phyloP scores from a whole-genome alignment of 208 protist species.

The Strigomonas oncopelti region DNA sequence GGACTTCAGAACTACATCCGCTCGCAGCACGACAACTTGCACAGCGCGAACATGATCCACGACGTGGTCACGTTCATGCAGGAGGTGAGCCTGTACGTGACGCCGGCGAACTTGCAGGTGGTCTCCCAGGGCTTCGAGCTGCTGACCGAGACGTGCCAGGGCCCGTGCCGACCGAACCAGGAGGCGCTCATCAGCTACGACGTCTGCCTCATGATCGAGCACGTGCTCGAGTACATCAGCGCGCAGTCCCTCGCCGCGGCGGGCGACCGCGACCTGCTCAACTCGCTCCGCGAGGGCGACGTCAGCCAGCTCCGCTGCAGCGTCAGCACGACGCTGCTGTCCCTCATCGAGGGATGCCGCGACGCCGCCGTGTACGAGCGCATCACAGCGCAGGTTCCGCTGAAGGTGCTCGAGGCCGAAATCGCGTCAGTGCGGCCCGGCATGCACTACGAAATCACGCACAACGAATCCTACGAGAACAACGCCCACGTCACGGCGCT shows the following conservation, averaged over 20 bases:
- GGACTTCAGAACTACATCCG: conserved; percentile 89
- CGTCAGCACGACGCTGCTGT: conserved; percentile 56
- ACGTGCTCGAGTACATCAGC: conserved; percentile 30
- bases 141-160: conserved; percentile 90
- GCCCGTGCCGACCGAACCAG: conserved; percentile 87
- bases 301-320: conserved; percentile 39
- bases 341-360: conserved; percentile 71
- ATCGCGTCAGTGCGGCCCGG: conserved; percentile 27
- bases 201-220: conserved; percentile 41
- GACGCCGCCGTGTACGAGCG: conserved; percentile 36
- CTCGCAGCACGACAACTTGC: conserved; percentile 72
- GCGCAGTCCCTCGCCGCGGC: conserved; percentile 10
- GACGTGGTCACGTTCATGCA: conserved; percentile 68
- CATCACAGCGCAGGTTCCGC: conserved; percentile 56
- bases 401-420: conserved; percentile 47
- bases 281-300: conserved; percentile 34
- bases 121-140: conserved; percentile 69
- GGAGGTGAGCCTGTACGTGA: conserved; percentile 45
- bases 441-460: conserved; percentile 30
- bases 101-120: conserved; percentile 43
- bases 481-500: conserved; percentile 42
- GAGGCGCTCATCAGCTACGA: conserved; percentile 55
- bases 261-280: conserved; percentile 21
- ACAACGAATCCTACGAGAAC: conserved; percentile 38
- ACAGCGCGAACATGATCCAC: conserved; percentile 82